phyloP scores from a whole-genome alignment of 148 eudicot species.

The Cornus florida region DNA sequence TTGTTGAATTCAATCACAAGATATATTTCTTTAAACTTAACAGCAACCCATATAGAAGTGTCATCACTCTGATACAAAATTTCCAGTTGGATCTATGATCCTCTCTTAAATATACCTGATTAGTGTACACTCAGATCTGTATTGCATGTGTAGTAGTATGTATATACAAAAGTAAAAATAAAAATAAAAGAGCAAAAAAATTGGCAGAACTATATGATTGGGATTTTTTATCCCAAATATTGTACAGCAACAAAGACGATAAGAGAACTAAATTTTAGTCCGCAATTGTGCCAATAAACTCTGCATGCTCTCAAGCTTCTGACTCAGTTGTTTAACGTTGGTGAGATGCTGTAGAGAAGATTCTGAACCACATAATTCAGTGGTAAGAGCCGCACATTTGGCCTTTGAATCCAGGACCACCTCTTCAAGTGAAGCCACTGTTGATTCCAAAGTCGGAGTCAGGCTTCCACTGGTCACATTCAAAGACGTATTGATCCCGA shows the following conservation, averaged over 20 bases:
- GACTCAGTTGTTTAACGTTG: constrained; percentile 55
- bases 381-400: constrained; percentile 57
- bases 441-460: constrained; percentile 33
- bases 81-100: not conserved
- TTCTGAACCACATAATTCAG: constrained; percentile 36
- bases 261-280: constrained; percentile 32
- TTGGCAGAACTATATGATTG: constrained; percentile 18
- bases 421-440: constrained; percentile 63
- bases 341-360: constrained; percentile 47
- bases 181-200: not conserved
- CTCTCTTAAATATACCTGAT: not conserved
- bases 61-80: constrained; percentile 9
- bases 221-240: constrained; percentile 20
- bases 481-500: constrained; percentile 32
- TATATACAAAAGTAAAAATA: constrained; percentile 20
- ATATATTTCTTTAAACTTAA: not conserved
- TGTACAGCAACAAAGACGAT: not conserved
- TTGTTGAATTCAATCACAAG: not conserved
- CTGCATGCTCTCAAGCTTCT: constrained; percentile 68
- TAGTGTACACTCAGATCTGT: constrained; percentile 2
- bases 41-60: not conserved
- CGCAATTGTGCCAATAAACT: constrained; percentile 55
- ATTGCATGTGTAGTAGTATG: not conserved
- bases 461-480: constrained; percentile 18
- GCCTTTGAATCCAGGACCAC: constrained; percentile 55